Conservation (phyloP, 148 eudicot species). For the Chenopodium formosanum region DNA sequence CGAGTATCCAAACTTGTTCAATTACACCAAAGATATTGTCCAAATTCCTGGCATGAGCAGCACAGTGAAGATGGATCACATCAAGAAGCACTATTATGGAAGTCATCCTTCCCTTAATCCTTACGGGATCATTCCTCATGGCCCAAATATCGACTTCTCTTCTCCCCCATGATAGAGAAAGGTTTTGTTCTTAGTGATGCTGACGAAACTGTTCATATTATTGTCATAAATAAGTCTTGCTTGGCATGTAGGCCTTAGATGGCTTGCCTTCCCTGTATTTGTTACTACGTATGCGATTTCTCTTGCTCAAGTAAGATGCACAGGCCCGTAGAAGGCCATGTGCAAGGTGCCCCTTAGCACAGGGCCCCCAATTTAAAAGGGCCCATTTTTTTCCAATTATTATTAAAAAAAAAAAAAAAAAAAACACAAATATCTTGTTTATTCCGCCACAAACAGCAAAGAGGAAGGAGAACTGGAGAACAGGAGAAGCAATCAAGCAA, state of each 20-base stretch:
- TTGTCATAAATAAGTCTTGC: neutral
- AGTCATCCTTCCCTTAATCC: slow-evolving; percentile 74
- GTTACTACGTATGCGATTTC: too few relatives aligned
- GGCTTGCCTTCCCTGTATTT: neutral
- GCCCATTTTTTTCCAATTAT: too few relatives aligned
- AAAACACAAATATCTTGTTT: too few relatives aligned
- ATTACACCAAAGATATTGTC: slow-evolving; percentile 77
- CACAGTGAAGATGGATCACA: slow-evolving; percentile 75
- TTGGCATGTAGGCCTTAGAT: neutral
- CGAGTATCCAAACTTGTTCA: slow-evolving; percentile 76
- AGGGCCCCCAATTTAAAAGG: too few relatives aligned
- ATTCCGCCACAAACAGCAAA: too few relatives aligned
- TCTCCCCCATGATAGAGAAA: slow-evolving; percentile 64
- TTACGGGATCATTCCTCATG: slow-evolving; percentile 68
- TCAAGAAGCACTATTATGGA: slow-evolving; percentile 81
- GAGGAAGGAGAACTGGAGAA: too few relatives aligned
- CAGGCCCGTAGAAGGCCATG: too few relatives aligned
- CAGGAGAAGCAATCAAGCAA: too few relatives aligned
- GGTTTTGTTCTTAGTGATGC: slow-evolving; percentile 17
- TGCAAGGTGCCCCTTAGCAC: too few relatives aligned
- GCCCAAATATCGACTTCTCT: slow-evolving; percentile 68
- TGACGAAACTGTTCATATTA: neutral
- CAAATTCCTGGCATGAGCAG: slow-evolving; percentile 76
- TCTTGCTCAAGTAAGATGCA: neutral
- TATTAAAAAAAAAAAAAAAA: too few relatives aligned